These are phyloP conservation scores for Colletotrichum somersetense DNA, from an alignment of 2,329 filamentous ascomycete genomes.

Conservation along the genomic window DNA sequence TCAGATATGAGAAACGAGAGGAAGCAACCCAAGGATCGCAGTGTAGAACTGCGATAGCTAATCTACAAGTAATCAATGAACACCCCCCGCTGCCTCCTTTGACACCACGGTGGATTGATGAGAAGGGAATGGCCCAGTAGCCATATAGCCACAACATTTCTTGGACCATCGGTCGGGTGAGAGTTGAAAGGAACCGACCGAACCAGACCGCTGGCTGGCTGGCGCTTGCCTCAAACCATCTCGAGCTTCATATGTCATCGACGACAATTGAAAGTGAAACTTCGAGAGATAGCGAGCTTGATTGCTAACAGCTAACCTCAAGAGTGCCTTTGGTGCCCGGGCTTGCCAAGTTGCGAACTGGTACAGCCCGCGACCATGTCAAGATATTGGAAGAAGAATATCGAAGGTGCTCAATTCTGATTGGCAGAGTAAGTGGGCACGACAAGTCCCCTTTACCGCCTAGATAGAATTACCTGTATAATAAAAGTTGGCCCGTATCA, in stretches of 20 bases:
- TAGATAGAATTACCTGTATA: not conserved
- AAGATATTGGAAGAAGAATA: not conserved
- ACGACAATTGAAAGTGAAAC: not conserved
- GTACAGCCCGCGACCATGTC: not conserved
- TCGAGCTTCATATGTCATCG: not conserved
- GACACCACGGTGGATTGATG: not conserved
- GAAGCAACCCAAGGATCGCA: not conserved
- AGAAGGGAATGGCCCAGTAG: not conserved
- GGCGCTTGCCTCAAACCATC: not conserved
- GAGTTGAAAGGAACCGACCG: not conserved
- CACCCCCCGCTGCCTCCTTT: not conserved
- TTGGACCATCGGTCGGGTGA: not conserved
- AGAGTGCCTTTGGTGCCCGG: not conserved
- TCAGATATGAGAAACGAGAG: not conserved
- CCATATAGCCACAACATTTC: not conserved
- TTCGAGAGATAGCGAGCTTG: not conserved
- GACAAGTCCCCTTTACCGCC: not conserved
- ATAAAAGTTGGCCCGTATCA: not conserved
- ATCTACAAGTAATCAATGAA: not conserved
- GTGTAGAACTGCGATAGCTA: not conserved
- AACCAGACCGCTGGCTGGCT: not conserved
- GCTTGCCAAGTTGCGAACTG: not conserved
- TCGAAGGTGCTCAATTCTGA: not conserved
- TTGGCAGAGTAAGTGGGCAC: not conserved
- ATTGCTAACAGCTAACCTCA: not conserved